A percentile compares a stretch with the other conserved stretches of the same genome.
Conservation (phyloP, 139 green algal genomes). For the Nannochloris sp. region DNA sequence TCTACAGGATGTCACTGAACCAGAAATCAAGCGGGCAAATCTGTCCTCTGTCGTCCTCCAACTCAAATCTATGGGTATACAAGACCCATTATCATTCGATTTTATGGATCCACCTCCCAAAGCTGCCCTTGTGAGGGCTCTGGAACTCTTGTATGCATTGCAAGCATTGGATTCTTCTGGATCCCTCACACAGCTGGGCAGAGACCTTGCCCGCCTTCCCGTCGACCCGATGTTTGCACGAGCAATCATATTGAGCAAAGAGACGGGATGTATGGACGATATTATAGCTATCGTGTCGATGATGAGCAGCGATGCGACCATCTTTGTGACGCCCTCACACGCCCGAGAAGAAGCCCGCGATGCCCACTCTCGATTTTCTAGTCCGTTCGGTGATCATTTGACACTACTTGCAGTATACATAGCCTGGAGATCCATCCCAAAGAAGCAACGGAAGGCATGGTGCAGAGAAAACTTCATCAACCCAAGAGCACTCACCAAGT, state of each 20-base stretch:
- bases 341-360: conserved; percentile 53
- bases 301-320: conserved; percentile 51
- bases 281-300: conserved; percentile 68
- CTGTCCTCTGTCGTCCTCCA: conserved; percentile 70
- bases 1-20: conserved; percentile 52
- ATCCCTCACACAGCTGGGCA: conserved; percentile 43
- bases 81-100: conserved; percentile 85
- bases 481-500: conserved; percentile 54
- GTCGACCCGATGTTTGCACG: conserved; percentile 72
- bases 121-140: conserved; percentile 66
- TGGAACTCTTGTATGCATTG: conserved; percentile 69
- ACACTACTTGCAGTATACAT: conserved; percentile 62
- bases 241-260: conserved; percentile 18
- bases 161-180: conserved; percentile 61
- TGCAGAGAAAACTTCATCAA: conserved; percentile 41
- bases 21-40: conserved; percentile 80
- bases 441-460: conserved; percentile 23
- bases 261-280: conserved; percentile 60
- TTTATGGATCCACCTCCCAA: conserved; percentile 83
- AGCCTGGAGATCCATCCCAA: conserved; percentile 33
- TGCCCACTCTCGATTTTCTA: conserved; percentile 51
- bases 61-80: conserved; percentile 77
- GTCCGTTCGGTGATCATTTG: conserved; percentile 64
- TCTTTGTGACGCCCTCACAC: conserved; percentile 23
- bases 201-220: conserved; percentile 61